A percentile compares a stretch with the other conserved stretches of the same genome.
phyloP scores from a whole-genome alignment of 2,329 filamentous ascomycete genomes.

The Claviceps africana region DNA sequence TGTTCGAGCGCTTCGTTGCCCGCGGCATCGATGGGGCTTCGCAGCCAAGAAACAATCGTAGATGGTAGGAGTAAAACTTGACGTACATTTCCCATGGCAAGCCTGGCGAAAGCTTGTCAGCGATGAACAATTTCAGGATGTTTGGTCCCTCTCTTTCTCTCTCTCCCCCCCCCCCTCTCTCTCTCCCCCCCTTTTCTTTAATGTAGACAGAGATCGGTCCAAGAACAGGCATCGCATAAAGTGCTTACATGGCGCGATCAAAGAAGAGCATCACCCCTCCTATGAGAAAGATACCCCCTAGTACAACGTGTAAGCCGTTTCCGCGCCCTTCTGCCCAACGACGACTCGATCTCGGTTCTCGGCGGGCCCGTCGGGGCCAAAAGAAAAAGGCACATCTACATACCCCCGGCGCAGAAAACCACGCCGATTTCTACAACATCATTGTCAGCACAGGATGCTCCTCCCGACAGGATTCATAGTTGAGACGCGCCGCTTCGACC shows the following conservation, averaged over 20 bases:
- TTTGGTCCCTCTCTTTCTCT: not conserved
- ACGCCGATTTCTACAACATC: slow-evolving; percentile 75
- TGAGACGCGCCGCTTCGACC: not conserved
- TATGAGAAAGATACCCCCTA: slow-evolving; percentile 88
- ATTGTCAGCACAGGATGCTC: not conserved
- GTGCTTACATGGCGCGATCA: slow-evolving; percentile 79
- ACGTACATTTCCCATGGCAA: slow-evolving; percentile 91
- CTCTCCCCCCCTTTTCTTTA: too few species aligned
- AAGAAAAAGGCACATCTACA: slow-evolving; percentile 25
- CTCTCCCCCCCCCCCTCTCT: too few species aligned
- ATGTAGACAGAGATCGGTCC: not conserved
- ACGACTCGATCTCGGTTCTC: not conserved
- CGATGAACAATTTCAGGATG: not conserved
- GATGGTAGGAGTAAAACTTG: not conserved
- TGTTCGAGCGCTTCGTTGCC: not conserved
- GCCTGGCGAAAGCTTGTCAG: slow-evolving; percentile 33
- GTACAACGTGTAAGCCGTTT: slow-evolving; percentile 2
- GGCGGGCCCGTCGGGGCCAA: too few species aligned
- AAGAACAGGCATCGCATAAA: not conserved
- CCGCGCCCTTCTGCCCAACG: slow-evolving; percentile 8
- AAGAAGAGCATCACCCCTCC: slow-evolving; percentile 95
- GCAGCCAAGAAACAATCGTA: not conserved
- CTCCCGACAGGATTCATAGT: not conserved
- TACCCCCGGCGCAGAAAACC: slow-evolving; percentile 95
- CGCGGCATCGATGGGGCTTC: not conserved